Conservation (phyloP, 306 rosid species). For the Trifolium subterraneum region DNA sequence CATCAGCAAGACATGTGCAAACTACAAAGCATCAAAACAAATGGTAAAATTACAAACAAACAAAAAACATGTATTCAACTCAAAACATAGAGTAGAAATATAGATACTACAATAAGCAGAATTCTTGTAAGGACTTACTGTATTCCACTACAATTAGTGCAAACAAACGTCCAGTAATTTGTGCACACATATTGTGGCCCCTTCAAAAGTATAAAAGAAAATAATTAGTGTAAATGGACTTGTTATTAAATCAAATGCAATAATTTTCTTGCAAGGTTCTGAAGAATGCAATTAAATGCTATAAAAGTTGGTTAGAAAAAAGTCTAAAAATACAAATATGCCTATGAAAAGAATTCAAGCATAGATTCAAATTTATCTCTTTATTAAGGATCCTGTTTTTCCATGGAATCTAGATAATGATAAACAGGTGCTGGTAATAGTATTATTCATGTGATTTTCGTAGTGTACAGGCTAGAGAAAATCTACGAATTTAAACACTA, state of each 20-base stretch:
- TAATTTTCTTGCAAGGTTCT: not conserved
- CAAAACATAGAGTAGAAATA: not conserved
- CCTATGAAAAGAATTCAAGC: not conserved
- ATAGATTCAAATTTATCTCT: constrained; percentile 31
- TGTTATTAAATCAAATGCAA: constrained; percentile 36
- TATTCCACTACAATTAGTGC: constrained; percentile 96
- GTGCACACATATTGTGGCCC: constrained; percentile 99
- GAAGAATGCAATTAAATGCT: constrained; percentile 18
- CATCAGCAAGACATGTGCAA: constrained; percentile 21
- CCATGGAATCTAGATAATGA: constrained; percentile 28
- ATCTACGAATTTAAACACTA: not conserved
- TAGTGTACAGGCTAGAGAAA: not conserved
- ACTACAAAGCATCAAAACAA: constrained; percentile 26
- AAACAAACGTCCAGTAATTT: constrained; percentile 95
- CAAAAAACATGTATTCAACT: constrained; percentile 30
- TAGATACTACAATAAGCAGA: constrained; percentile 24
- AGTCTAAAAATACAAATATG: constrained; percentile 29
- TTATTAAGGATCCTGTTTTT: constrained; percentile 25
- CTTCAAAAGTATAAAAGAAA: constrained; percentile 53
- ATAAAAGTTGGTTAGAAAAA: not conserved
- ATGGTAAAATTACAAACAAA: constrained; percentile 2
- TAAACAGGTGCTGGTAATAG: not conserved
- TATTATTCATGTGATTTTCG: not conserved
- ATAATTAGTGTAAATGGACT: constrained; percentile 30
- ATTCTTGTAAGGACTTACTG: constrained; percentile 72